phyloP scores from a whole-genome alignment of 352 stramenopile genomes.

The Phytophthora capsici region DNA sequence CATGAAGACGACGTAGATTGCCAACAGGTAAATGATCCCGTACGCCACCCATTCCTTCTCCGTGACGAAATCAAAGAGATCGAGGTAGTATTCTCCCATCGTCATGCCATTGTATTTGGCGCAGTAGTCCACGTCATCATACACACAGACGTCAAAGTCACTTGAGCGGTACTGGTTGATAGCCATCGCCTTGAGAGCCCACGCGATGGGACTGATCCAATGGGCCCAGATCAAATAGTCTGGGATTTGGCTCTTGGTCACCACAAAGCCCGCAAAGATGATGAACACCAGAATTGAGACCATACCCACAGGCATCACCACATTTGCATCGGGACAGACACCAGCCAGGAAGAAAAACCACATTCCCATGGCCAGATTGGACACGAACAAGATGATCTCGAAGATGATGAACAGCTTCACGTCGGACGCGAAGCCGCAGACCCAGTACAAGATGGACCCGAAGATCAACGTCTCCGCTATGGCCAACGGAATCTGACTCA shows the following conservation, averaged over 20 bases:
- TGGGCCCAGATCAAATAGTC: conserved; percentile 51
- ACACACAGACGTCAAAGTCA: conserved; percentile 30
- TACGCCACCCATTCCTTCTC: conserved; percentile 22
- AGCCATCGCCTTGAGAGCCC: conserved; percentile 35
- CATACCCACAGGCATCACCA: conserved; percentile 19
- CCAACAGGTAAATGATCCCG: conserved; percentile 15
- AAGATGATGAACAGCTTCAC: conserved; percentile 20
- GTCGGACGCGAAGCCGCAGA: conserved; percentile 14
- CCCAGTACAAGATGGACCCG: conserved; percentile 20
- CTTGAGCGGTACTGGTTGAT: conserved; percentile 42
- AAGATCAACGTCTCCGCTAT: conserved; percentile 21
- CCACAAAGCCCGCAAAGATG: conserved; percentile 35
- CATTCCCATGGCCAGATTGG: conserved; percentile 16
- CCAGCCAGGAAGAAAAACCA: conserved; percentile 21
- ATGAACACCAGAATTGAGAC: conserved; percentile 31
- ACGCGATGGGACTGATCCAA: conserved; percentile 54
- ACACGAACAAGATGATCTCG: conserved; percentile 17
- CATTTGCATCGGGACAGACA: conserved; percentile 10
- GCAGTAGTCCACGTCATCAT: conserved; percentile 8
- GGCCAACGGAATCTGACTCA: conserved; percentile 20
- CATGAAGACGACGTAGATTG: conserved; percentile 22
- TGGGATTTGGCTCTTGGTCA: conserved; percentile 35
- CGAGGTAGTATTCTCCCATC: conserved; percentile 23
- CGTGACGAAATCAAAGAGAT: conserved; percentile 15
- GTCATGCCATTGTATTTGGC: conserved; percentile 17